Base-by-base conservation (phyloP, 73 alveolate genomes). In the Diophrys sp. region DNA sequence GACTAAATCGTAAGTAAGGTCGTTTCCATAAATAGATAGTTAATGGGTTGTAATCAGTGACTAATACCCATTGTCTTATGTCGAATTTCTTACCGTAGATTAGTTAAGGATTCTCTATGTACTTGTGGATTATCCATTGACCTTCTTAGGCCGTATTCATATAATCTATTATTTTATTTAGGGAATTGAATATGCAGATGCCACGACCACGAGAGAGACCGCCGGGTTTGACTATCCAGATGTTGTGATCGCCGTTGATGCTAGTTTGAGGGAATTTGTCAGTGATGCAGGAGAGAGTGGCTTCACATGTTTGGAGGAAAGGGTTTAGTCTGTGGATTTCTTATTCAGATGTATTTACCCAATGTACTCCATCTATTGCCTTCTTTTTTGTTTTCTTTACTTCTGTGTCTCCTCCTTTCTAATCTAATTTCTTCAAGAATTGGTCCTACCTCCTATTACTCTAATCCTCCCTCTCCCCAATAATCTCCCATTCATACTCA, bases 141-240 rank as follows among this genome's bases (percentile, higher is more conserved):
- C 95, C 92, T 81, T 93, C 98, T 68, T 87, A 93, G 78, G 77
- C 79, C 68, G 71, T 44, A 73, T 89, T 92, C 68, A 91, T 90
- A 69, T 93, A 88, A 57, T 97, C 96, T 53, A 94, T 83, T 54
- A 97, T 96, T 88, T 97, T 98, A 53, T 89, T 95, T 55, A 97
- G 83, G 81, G 90, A 88, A 44, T 94, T 95, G 74, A 84, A 95
- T 73, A 98, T 93, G 30, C 67, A 80, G 26, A 96, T 96, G 18
- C 99, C 99, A 81, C 99, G 83, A 25, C 99, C 99, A 34, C 99
- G 81, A 23, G 98, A 93, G 62, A 92, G 76, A 14, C 99, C 99
- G 32, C 98, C 97, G 24, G 99, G 99, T 74, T 97, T 97, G 27
- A 97, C 94, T 79, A 97, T 97, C 99, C 99, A 97, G 30, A 97